Conservation (phyloP, 1,284 basidiomycete species). For the Retiboletus fuscus region DNA sequence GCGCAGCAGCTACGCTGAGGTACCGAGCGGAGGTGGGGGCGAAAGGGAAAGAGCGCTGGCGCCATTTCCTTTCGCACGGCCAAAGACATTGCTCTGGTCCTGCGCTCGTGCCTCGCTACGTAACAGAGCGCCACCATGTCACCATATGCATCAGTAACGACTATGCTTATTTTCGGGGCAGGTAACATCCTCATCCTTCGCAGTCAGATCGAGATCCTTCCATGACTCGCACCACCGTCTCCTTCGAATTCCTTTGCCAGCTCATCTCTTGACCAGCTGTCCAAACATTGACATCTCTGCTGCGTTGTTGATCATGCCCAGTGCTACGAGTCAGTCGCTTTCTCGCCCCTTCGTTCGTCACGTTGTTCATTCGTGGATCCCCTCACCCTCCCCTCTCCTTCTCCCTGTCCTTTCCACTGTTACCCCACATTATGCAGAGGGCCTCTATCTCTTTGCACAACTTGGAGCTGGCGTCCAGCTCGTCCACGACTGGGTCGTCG, state of each 20-base stretch:
- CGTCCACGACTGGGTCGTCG: too few relatives aligned
- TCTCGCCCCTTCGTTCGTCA: background rate
- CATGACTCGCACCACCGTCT: conserved; percentile 75
- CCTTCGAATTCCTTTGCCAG: conserved; percentile 86
- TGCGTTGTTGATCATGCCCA: conserved; percentile 84
- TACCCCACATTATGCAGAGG: conserved; percentile 72
- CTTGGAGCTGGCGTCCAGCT: too few relatives aligned
- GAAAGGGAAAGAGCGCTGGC: too few relatives aligned
- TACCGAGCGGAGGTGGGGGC: too few relatives aligned
- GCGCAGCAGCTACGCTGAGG: too few relatives aligned
- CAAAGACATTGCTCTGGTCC: too few relatives aligned
- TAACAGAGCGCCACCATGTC: too few relatives aligned
- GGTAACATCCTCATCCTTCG: conserved; percentile 88
- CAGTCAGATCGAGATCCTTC: conserved; percentile 78
- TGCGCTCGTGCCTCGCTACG: too few relatives aligned
- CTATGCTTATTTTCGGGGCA: conserved; percentile 46
- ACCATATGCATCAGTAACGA: too few relatives aligned
- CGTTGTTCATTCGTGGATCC: conserved; percentile 1
- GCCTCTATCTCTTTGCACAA: conserved; percentile 89
- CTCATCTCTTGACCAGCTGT: conserved; percentile 75
- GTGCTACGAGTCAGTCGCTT: conserved; percentile 75
- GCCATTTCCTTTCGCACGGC: too few relatives aligned
- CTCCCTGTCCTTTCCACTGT: too few relatives aligned
- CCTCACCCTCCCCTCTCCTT: background rate
- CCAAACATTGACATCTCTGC: conserved; percentile 81